A percentile compares a stretch with the other conserved stretches of the same genome.
These are phyloP conservation scores for Penicillium daleae DNA, from an alignment of 495 filamentous ascomycete species.

Conservation along the genomic window DNA sequence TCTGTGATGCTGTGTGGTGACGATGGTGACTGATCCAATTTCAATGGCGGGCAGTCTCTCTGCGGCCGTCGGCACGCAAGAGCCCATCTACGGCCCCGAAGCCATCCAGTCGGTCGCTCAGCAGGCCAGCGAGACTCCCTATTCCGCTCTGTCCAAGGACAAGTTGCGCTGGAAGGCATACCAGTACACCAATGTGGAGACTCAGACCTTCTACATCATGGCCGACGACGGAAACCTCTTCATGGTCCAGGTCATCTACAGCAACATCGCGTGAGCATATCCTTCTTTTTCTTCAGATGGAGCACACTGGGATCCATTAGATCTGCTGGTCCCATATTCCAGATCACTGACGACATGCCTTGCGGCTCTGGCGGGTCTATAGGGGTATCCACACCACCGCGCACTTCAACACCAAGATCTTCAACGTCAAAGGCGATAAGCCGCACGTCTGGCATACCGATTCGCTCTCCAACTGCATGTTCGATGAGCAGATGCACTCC, in stretches of 20 bases:
- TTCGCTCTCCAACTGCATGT: conserved; percentile 72
- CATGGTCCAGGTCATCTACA: conserved; percentile 93
- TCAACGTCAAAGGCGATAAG: conserved; percentile 69
- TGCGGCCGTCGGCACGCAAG: conserved; percentile 90
- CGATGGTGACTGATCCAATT: conserved; percentile 29
- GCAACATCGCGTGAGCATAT: conserved; percentile 84
- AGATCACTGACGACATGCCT: conserved; percentile 1
- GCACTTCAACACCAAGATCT: conserved; percentile 92
- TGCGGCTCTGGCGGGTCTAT: conserved; percentile 7
- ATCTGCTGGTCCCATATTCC: background rate
- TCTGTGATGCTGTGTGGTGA: conserved; percentile 11
- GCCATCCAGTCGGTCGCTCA: conserved; percentile 84
- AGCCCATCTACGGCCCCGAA: conserved; percentile 92
- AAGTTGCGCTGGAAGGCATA: conserved; percentile 80
- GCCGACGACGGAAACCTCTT: conserved; percentile 75
- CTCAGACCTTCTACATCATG: conserved; percentile 93
- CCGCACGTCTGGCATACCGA: conserved; percentile 80
- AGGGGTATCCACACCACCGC: conserved; percentile 88
- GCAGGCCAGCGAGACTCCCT: conserved; percentile 79
- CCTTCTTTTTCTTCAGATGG: background rate
- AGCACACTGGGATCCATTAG: background rate
- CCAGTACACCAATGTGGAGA: conserved; percentile 89
- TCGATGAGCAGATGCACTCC: conserved; percentile 77
- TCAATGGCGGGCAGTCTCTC: conserved; percentile 65
- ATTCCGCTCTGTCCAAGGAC: conserved; percentile 74